A percentile compares a stretch with the other conserved stretches of the same genome.
These are phyloP conservation scores for Stygiomarasmius scandens DNA, from an alignment of 1,284 basidiomycete genomes.

Conservation along the genomic window DNA sequence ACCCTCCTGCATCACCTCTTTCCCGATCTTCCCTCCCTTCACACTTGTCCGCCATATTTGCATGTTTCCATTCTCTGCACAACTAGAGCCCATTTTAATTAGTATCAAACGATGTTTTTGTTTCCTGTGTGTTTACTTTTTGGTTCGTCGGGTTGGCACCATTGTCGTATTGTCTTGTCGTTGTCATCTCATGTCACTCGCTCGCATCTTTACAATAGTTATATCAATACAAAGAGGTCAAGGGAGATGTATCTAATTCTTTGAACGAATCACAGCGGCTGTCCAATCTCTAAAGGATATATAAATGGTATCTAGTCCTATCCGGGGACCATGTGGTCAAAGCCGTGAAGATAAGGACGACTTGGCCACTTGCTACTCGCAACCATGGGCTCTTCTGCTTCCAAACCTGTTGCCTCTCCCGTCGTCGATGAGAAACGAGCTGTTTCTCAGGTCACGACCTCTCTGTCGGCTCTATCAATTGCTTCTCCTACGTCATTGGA, in stretches of 20 bases:
- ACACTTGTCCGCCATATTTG: neutral
- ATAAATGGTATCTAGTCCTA: too few relatives aligned
- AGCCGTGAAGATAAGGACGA: too few relatives aligned
- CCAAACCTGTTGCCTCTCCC: neutral
- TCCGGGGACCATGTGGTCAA: too few relatives aligned
- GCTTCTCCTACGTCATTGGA: slow-evolving; percentile 39
- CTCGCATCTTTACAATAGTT: neutral
- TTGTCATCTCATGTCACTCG: neutral
- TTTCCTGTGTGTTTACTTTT: neutral
- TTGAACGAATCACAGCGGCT: neutral
- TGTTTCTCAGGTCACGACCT: neutral
- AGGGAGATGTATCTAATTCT: neutral
- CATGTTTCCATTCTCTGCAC: too few relatives aligned
- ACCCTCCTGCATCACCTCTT: slow-evolving; percentile 31
- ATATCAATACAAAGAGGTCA: neutral
- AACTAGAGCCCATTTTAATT: neutral
- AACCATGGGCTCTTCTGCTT: neutral
- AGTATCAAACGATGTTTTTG: neutral
- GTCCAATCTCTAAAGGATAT: too few relatives aligned
- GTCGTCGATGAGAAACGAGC: slow-evolving; percentile 9
- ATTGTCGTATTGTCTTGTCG: neutral
- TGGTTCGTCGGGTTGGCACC: neutral
- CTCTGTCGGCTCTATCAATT: slow-evolving; percentile 3
- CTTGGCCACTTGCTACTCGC: too few relatives aligned
- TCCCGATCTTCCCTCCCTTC: slow-evolving; percentile 23